Conservation (phyloP, 805 yeast genomes). For the Wickerhamiella parazyma region DNA sequence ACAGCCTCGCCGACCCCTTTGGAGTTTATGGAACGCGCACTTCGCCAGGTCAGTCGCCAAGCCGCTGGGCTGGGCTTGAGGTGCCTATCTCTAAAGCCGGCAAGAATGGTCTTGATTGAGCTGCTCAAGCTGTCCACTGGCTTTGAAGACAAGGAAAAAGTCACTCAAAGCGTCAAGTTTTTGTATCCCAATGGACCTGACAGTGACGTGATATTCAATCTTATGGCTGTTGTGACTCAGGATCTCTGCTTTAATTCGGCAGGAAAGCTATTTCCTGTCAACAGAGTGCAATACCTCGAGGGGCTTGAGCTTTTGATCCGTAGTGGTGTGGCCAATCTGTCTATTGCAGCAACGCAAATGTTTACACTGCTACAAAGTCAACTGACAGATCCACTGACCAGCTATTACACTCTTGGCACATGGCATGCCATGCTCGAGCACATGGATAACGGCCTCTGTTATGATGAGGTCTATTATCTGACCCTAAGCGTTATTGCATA, state of each 20-base stretch:
- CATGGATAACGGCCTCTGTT: conserved; percentile 28
- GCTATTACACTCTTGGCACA: conserved; percentile 48
- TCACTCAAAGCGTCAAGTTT: neutral
- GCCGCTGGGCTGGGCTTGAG: conserved; percentile 24
- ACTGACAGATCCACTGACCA: conserved; percentile 47
- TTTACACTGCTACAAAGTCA: conserved; percentile 77
- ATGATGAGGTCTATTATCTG: conserved; percentile 54
- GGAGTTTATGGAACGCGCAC: conserved; percentile 5
- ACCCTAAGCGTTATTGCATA: conserved; percentile 62
- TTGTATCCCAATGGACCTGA: neutral
- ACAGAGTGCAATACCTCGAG: conserved; percentile 53
- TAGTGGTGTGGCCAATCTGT: conserved; percentile 39
- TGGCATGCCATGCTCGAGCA: conserved; percentile 49
- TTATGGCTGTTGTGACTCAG: conserved; percentile 59
- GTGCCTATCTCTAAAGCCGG: conserved; percentile 29
- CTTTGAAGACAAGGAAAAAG: neutral
- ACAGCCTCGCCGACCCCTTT: neutral
- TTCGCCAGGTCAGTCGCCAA: neutral
- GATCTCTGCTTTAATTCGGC: conserved; percentile 52
- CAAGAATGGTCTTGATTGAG: conserved; percentile 23
- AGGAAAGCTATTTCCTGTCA: conserved; percentile 59
- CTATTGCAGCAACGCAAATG: conserved; percentile 68
- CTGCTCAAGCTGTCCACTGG: conserved; percentile 28
- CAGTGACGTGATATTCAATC: conserved; percentile 10
- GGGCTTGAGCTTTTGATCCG: conserved; percentile 60